A percentile compares a stretch with the other conserved stretches of the same genome.
Evolutionary conservation across 2,329 filamentous ascomycete species (phyloP).

Genomic region (Calonectria montana): DNA sequence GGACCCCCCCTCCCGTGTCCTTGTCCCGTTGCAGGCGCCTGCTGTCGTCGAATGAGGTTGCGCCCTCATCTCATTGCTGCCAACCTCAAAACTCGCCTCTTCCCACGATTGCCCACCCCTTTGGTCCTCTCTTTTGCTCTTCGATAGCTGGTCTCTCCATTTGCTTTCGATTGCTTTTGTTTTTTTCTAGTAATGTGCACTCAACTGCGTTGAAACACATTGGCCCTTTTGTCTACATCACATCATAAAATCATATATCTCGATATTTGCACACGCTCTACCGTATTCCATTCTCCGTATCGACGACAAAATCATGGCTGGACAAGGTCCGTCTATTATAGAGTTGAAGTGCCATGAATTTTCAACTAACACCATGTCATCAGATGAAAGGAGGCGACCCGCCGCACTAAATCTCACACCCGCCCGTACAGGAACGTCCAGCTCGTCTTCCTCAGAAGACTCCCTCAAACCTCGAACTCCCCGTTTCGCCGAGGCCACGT

Average conservation of each 20-base stretch:
- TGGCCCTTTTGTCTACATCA: background rate
- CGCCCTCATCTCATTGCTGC: slow-evolving; percentile 42
- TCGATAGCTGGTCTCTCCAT: slow-evolving; percentile 69
- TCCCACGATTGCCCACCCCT: slow-evolving; percentile 53
- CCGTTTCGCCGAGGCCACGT: slow-evolving; percentile 84
- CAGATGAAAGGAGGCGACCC: slow-evolving; percentile 68
- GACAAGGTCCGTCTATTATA: slow-evolving; percentile 51
- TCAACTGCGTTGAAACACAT: slow-evolving; percentile 43
- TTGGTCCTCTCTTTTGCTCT: slow-evolving; percentile 52
- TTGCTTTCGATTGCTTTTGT: slow-evolving; percentile 52
- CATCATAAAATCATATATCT: slow-evolving; percentile 23
- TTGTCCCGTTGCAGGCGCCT: slow-evolving; percentile 52
- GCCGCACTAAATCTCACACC: slow-evolving; percentile 65
- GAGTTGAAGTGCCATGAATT: background rate
- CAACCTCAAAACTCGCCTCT: slow-evolving; percentile 63
- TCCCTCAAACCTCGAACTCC: slow-evolving; percentile 79
- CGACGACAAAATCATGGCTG: slow-evolving; percentile 47
- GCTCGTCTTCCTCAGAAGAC: slow-evolving; percentile 63
- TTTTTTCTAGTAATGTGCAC: slow-evolving; percentile 32
- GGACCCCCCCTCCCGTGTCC: slow-evolving; percentile 37
- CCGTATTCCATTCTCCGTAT: slow-evolving; percentile 16
- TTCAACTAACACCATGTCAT: slow-evolving; percentile 6
- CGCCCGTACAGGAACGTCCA: slow-evolving; percentile 60
- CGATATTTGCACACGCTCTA: slow-evolving; percentile 1
- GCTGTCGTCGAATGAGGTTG: slow-evolving; percentile 46